Base-by-base conservation (phyloP, 495 filamentous ascomycete species). In the Immersiella caudata region DNA sequence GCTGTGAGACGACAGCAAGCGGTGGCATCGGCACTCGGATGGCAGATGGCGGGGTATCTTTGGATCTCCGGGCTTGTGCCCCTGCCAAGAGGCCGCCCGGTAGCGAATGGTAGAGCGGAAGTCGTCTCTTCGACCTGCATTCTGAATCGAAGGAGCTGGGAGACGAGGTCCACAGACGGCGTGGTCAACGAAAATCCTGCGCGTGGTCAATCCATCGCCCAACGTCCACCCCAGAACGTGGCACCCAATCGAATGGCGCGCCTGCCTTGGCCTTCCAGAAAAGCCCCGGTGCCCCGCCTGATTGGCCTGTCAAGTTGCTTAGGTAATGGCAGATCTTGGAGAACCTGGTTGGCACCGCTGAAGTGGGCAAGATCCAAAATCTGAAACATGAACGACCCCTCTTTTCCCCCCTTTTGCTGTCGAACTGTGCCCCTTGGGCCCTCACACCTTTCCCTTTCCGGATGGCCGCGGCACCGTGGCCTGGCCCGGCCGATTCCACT, bases 291-390 rank as follows among this genome's bases (percentile, higher is more conserved):
- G 55, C 35, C 46, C 52, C 27, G 9, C 25, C 46, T 74, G 66
- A 74, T 74, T 74, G 70, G 73, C 24, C 24, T 20, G 40, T 2
- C 14, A 36, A 4, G 18, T 21, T 58, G 68, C 55, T 55, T 26
- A 50, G 65, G 68, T 63, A 56, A 65, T 62, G 60, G 63, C 8
- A 62, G 71, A 75, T 70, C 69, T 54, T 73, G 73, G 67, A 69
- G 69, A 73, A 73, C 67, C 69, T 27, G 63, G 71, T 65, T 46
- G 27, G 60, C 58, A 35, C 27, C 69, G 68, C 66, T 60, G 51
- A 64, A 59, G 8, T 33, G 24, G 52, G 56, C 56, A 59, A 59
- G 56, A 20, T 36, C 33, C 27, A 60, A 20, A 36, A 63, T 55
- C 65, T 63, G 65, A 67, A 62, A 63, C 65, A 40, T 29, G 24